These are phyloP conservation scores for Solanum chaucha DNA, from an alignment of 257 asterid species.

Conservation along the genomic window DNA sequence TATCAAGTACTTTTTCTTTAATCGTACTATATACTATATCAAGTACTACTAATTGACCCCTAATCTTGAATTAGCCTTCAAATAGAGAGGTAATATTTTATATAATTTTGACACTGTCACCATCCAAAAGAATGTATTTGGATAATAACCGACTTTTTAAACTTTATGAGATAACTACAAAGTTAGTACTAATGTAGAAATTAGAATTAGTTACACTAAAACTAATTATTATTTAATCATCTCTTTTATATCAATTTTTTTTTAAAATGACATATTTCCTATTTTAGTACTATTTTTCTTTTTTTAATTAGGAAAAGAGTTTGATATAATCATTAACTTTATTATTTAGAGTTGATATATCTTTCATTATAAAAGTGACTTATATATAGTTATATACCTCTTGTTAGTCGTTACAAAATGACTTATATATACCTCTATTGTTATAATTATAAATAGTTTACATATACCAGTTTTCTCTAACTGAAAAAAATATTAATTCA, in stretches of 20 bases:
- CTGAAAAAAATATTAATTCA: background rate
- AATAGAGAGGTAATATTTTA: background rate
- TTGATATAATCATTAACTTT: background rate
- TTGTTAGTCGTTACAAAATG: background rate
- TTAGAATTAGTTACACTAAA: too few relatives aligned
- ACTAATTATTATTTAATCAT: too few relatives aligned
- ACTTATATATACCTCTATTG: accelerated
- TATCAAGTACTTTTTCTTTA: background rate
- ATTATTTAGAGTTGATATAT: accelerated
- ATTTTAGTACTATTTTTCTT: too few relatives aligned
- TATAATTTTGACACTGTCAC: background rate
- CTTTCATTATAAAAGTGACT: too few relatives aligned
- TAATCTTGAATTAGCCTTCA: background rate
- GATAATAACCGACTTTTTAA: background rate
- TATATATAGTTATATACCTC: too few relatives aligned
- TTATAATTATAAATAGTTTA: too few relatives aligned
- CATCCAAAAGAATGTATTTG: background rate
- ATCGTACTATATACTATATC: background rate
- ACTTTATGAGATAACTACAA: background rate
- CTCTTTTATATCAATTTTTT: too few relatives aligned
- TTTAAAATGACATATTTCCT: too few relatives aligned
- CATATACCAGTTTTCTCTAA: background rate
- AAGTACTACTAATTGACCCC: background rate
- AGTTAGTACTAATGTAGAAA: background rate
- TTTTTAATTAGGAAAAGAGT: too few relatives aligned